Percentiles rank a stretch among this genome's conserved stretches.
phyloP scores from a whole-genome alignment of 2,329 filamentous ascomycete genomes.

The Colletotrichum aenigma region DNA sequence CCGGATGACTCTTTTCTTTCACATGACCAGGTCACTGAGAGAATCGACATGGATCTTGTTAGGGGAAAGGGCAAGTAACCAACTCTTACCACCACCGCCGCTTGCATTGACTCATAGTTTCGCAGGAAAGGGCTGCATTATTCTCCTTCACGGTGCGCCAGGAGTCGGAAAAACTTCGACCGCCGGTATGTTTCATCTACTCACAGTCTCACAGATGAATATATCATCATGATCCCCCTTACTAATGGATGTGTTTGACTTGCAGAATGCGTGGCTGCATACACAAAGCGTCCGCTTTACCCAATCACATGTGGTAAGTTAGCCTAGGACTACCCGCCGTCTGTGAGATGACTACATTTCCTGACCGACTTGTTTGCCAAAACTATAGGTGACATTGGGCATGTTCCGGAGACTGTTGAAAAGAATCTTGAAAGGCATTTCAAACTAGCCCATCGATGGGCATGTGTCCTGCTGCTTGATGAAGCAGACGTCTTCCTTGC shows the following conservation, averaged over 20 bases:
- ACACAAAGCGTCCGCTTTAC: conserved; percentile 26
- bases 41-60: conserved; percentile 29
- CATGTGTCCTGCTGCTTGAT: conserved; percentile 30
- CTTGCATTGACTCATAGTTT: neutral
- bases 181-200: neutral
- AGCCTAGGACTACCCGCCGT: neutral
- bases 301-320: conserved; percentile 23
- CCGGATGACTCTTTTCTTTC: neutral
- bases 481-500: conserved; percentile 30
- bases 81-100: neutral
- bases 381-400: neutral
- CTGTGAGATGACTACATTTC: neutral
- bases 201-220: neutral
- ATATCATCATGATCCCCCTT: neutral
- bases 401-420: conserved; percentile 24
- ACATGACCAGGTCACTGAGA: neutral
- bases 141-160: conserved; percentile 6
- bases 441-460: conserved; percentile 26
- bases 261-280: conserved; percentile 24
- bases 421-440: conserved; percentile 15
- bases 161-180: conserved; percentile 2
- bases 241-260: neutral
- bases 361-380: neutral
- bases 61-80: conserved; percentile 29
- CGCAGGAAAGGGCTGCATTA: neutral